Conservation (phyloP, 2,329 filamentous ascomycete species). For the Exophiala dermatitidis region DNA sequence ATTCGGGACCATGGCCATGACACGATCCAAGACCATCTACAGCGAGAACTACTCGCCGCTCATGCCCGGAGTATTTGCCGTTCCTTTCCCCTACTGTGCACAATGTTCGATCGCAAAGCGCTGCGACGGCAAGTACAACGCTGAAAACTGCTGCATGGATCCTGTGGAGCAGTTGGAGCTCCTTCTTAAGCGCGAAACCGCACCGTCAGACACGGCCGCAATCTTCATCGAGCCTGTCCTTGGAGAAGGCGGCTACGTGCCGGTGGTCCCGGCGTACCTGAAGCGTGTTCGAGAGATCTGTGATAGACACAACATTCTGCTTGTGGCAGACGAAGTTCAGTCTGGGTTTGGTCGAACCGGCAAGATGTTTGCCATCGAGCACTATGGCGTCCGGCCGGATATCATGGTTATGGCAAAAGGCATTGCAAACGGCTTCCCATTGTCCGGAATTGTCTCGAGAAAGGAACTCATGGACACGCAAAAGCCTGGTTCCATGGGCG, state of each 20-base stretch:
- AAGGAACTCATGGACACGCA: conserved; percentile 36
- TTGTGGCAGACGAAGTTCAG: conserved; percentile 41
- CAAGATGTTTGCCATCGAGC: conserved; percentile 40
- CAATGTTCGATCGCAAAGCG: conserved; percentile 32
- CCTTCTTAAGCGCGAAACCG: conserved; percentile 33
- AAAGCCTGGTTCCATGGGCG: conserved; percentile 34
- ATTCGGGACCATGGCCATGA: conserved; percentile 34
- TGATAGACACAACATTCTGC: conserved; percentile 39
- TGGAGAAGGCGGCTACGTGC: conserved; percentile 35
- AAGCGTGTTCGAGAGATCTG: conserved; percentile 37
- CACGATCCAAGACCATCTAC: conserved; percentile 34
- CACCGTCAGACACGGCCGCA: conserved; percentile 33
- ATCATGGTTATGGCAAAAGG: conserved; percentile 38
- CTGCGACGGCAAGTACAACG: conserved; percentile 30
- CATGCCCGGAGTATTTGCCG: conserved; percentile 36
- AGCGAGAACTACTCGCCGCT: conserved; percentile 33
- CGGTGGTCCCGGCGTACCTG: conserved; percentile 31
- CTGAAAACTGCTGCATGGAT: conserved; percentile 37
- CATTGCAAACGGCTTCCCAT: conserved; percentile 29
- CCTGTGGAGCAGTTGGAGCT: conserved; percentile 33
- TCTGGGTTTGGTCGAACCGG: conserved; percentile 41
- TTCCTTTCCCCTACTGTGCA: conserved; percentile 36
- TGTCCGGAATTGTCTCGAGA: conserved; percentile 29
- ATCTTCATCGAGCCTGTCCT: conserved; percentile 34
- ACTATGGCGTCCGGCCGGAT: conserved; percentile 39